phyloP scores from a whole-genome alignment of 768 basidiomycete species.

The Suillus spraguei region DNA sequence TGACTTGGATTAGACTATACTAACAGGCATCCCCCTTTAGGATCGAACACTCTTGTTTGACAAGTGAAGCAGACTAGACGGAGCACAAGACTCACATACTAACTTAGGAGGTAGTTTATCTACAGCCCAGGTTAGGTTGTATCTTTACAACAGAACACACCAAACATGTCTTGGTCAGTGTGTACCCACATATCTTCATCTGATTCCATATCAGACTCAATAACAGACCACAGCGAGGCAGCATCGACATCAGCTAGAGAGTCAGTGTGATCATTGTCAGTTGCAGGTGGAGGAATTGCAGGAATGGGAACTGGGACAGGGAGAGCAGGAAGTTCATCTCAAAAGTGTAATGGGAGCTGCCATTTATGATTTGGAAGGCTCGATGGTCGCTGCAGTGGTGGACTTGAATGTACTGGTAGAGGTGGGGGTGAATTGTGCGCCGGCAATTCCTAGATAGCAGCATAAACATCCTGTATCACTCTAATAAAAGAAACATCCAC shows the following conservation, averaged over 20 bases:
- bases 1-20: no score
- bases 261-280: no score
- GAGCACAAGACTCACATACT: no score
- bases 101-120: no score
- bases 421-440: not conserved
- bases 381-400: not conserved
- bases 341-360: not conserved
- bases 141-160: no score
- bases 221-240: no score
- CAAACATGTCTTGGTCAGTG: conserved; percentile 20
- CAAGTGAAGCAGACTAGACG: no score
- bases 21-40: no score
- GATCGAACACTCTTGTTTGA: no score
- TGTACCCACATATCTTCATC: conserved; percentile 21
- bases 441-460: not conserved
- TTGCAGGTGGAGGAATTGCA: conserved; percentile 4
- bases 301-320: conserved; percentile 6
- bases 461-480: not conserved
- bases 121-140: no score
- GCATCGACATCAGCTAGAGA: not conserved
- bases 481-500: not conserved
- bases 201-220: no score
- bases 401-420: not conserved
- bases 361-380: not conserved
- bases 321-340: conserved; percentile 5